Base-by-base conservation (phyloP, 176 grass and related monocot species). In the Tillandsia leiboldiana region DNA sequence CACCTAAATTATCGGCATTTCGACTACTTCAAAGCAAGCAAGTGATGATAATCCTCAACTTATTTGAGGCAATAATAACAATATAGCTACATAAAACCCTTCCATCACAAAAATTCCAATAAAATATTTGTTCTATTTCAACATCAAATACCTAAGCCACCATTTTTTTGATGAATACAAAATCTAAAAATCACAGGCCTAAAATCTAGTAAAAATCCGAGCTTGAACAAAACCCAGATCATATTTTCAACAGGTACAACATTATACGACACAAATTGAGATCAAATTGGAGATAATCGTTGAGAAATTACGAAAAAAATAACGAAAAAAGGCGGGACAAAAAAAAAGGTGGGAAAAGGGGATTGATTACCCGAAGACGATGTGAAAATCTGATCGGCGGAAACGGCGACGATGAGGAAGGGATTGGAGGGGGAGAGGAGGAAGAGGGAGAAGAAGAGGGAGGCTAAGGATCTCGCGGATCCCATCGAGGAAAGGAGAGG, bases 381-480 rank as follows among this genome's bases (percentile, higher is more conserved):
- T 23, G 56, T 76, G 81, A 84, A 91, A 71, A 84, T 87, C 67
- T 87, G 81, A 54, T 91, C 84, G 51, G 50, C 53, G 2, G 68
- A 14, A 9, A 51, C 68, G 3, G 71, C 53, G 2, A 65, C 62
- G 10, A 27, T 61, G 22, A 69, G 27, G 26, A 81, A 64, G 27
- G 12, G 48, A 64, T 11, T 8, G 8, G 26, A 10, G 11, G 49
- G 49, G 9, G 13, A 26, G 22, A 28, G 59, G 2, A 74, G 56
- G 10, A 49, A 18, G 47, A 63, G 10, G 66, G 75, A 1, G 63
- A 75, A 14, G 20, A 87, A 65, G 56, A 71, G 66, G 13, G 9
- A 48, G 61, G 27, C 29, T 1, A 48, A 12, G 58, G 15, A 10
- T 18, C 20, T 70, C 15, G 51, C 57, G 67, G 69, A 67, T 28